These are phyloP conservation scores for Tubosaeta sp. DNA, from an alignment of 768 basidiomycete species.

Conservation along the genomic window DNA sequence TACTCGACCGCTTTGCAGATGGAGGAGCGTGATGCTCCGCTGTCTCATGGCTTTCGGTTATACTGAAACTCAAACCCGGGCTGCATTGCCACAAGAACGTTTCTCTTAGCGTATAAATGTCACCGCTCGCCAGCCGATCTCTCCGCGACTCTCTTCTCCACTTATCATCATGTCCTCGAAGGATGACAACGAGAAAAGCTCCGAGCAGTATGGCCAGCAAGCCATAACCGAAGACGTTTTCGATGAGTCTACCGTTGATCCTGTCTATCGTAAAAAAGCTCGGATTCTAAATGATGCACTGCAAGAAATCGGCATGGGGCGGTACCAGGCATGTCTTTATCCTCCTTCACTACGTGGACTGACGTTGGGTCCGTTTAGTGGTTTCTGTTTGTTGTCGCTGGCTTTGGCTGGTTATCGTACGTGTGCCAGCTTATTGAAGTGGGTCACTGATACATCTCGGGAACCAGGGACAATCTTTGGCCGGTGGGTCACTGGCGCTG, in stretches of 20 bases:
- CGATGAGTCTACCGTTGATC: slow-evolving; percentile 39
- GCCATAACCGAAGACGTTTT: slow-evolving; percentile 22
- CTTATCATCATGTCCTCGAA: slow-evolving; percentile 17
- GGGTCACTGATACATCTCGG: slow-evolving; percentile 1
- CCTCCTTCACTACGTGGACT: neutral
- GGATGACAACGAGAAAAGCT: slow-evolving; percentile 4
- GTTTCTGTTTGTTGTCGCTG: slow-evolving; percentile 60
- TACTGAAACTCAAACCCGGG: too few species aligned
- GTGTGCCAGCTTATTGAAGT: slow-evolving; percentile 20
- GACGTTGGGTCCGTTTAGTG: slow-evolving; percentile 38
- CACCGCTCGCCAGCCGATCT: neutral
- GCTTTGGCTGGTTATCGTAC: slow-evolving; percentile 75
- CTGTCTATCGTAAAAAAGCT: slow-evolving; percentile 56
- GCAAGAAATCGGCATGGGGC: slow-evolving; percentile 70
- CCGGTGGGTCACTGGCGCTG: slow-evolving; percentile 41
- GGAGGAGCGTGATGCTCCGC: too few species aligned
- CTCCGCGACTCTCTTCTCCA: neutral
- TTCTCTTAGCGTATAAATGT: neutral
- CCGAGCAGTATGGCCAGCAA: neutral
- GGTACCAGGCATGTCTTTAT: slow-evolving; percentile 47
- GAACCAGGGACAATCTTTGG: slow-evolving; percentile 64
- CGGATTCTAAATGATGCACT: slow-evolving; percentile 54
- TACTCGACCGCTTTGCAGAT: too few species aligned
- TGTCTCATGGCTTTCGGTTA: too few species aligned
- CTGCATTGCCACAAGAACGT: neutral